Evolutionary conservation across 2,329 filamentous ascomycete species (phyloP).

Genomic region (Didymella pomorum): DNA sequence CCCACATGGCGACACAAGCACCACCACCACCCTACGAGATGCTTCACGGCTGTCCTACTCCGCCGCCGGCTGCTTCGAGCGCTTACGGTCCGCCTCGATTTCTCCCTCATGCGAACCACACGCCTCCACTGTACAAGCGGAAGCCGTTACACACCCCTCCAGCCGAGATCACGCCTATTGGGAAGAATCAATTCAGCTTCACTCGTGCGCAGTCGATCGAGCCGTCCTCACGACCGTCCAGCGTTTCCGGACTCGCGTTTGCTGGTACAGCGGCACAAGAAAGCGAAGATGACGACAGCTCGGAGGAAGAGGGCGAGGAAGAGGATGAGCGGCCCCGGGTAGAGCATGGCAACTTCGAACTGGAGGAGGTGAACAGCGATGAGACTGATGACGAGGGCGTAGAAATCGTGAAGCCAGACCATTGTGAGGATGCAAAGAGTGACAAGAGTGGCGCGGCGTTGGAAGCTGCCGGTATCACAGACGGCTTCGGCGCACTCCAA

Average conservation of each 20-base stretch:
- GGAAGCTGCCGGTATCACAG: conserved; percentile 43
- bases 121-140: conserved; percentile 47
- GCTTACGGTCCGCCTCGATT: conserved; percentile 39
- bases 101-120: conserved; percentile 41
- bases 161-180: conserved; percentile 50
- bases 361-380: conserved; percentile 55
- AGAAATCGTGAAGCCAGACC: conserved; percentile 55
- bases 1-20: conserved; percentile 45
- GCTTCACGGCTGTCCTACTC: conserved; percentile 45
- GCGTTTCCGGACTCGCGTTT: conserved; percentile 44
- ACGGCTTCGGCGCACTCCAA: conserved; percentile 46
- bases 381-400: conserved; percentile 52
- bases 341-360: conserved; percentile 48
- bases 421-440: conserved; percentile 54
- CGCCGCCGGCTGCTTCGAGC: conserved; percentile 50
- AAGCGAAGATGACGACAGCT: conserved; percentile 40
- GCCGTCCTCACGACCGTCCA: conserved; percentile 50
- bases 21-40: conserved; percentile 39
- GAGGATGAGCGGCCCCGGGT: conserved; percentile 36
- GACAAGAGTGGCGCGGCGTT: conserved; percentile 40
- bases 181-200: conserved; percentile 48
- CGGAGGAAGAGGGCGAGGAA: conserved; percentile 40
- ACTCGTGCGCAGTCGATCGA: conserved; percentile 46
- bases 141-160: conserved; percentile 48
- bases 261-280: conserved; percentile 41